Percentiles rank a stretch among this genome's conserved stretches.
Conservation (phyloP, 176 grass and related monocot species). For the Triticum urartu region DNA sequence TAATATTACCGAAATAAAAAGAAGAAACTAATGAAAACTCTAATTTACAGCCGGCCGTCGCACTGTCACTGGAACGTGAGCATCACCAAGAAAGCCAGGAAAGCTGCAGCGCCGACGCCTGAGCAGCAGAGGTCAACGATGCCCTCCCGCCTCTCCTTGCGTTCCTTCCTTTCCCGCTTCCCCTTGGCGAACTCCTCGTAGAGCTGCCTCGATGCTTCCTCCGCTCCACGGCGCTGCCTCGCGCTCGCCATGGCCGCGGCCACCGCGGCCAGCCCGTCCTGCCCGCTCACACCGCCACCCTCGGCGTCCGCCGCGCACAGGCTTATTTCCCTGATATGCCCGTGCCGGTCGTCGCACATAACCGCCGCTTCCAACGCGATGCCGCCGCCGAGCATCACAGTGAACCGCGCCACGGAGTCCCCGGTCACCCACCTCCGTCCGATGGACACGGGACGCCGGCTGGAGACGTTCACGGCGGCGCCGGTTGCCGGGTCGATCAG, state of each 20-base stretch:
- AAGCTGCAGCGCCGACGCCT: conserved; percentile 23
- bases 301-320: conserved; percentile 42
- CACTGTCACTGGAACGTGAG: conserved; percentile 27
- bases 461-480: conserved; percentile 52
- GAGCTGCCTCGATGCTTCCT: conserved; percentile 3
- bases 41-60: background rate
- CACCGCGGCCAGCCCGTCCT: conserved; percentile 34
- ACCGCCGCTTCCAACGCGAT: conserved; percentile 41
- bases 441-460: conserved; percentile 48
- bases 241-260: conserved; percentile 22
- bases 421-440: conserved; percentile 60
- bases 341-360: conserved; percentile 49
- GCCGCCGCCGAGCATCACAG: conserved; percentile 30
- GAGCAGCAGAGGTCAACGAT: conserved; percentile 54
- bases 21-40: too few relatives aligned
- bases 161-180: conserved; percentile 46
- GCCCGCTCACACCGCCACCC: conserved; percentile 33
- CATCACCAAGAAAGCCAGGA: conserved; percentile 39
- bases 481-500: conserved; percentile 45
- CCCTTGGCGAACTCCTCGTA: conserved; percentile 46
- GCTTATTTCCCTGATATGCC: conserved; percentile 55
- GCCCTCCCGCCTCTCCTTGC: conserved; percentile 43
- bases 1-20: too few relatives aligned
- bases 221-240: conserved; percentile 12
- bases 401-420: conserved; percentile 58